phyloP scores from a whole-genome alignment of 352 stramenopile species.

The Plasmopara muralis region DNA sequence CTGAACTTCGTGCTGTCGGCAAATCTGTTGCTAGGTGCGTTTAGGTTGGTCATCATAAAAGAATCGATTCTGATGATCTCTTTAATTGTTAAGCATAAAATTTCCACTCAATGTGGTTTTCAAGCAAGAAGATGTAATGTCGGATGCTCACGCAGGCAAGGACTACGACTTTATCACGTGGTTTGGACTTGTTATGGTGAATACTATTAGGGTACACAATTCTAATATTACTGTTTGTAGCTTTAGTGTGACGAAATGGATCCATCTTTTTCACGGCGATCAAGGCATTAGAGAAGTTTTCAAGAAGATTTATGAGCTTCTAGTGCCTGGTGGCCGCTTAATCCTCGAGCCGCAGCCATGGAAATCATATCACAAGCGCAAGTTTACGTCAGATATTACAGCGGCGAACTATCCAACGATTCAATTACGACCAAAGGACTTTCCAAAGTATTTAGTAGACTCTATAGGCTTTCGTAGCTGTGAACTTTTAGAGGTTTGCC shows the following conservation, averaged over 20 bases:
- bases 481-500: slow-evolving; percentile 66
- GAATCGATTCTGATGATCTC: neutral
- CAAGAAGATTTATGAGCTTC: slow-evolving; percentile 46
- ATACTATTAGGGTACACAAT: neutral
- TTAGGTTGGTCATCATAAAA: neutral
- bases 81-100: slow-evolving; percentile 18
- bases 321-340: slow-evolving; percentile 58
- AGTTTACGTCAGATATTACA: slow-evolving; percentile 75
- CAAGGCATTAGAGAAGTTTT: slow-evolving; percentile 78
- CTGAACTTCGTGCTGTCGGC: slow-evolving; percentile 32
- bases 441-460: slow-evolving; percentile 47
- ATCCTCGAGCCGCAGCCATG: slow-evolving; percentile 84
- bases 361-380: slow-evolving; percentile 86
- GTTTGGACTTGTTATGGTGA: slow-evolving; percentile 19
- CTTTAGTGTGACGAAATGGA: slow-evolving; percentile 89
- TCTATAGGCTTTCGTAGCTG: slow-evolving; percentile 60
- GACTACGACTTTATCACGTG: slow-evolving; percentile 78
- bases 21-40: slow-evolving; percentile 49
- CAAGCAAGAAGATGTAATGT: slow-evolving; percentile 68
- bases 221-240: slow-evolving; percentile 22
- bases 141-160: slow-evolving; percentile 49
- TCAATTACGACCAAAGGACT: slow-evolving; percentile 66
- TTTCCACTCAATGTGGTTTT: slow-evolving; percentile 81
- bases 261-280: slow-evolving; percentile 85
- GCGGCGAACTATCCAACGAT: slow-evolving; percentile 66